Base-by-base conservation (phyloP, 202 grass and related monocot species). In the Brachypodium distachyon region DNA sequence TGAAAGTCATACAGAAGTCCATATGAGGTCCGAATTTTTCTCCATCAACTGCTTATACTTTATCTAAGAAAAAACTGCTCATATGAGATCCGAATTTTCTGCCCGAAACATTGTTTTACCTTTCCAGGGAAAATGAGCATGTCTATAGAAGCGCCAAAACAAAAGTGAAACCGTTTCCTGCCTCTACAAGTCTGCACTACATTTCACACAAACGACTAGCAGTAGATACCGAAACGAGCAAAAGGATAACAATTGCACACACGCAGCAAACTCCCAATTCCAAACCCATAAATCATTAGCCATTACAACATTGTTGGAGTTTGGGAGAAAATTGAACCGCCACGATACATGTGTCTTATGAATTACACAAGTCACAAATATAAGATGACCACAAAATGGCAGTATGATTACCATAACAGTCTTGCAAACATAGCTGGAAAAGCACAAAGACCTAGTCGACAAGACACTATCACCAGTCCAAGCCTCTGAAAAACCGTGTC, bases 391-490 rank as follows among this genome's bases (percentile, higher is more conserved):
- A 33, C 43, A 73, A 22, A 67, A 47, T 39, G 51, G 41, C 56
- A 53, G 66, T 66, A 81, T 57, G 26, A 36, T 49, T 68, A 34
- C 70, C 65, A 70, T 58, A 59, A 51, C 12, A 12, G 59, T 85
- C 60, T 81, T 72, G 57, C 67, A 81, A 84, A 84, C 40, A 77
- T 31, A 79, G 36, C 27, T 62, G 25, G 21, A 43, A 72, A 90
- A 73, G 2, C 28, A 32, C 11, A 61, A 77, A 80, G 25, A 77
- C 74, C 76, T 79, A 81, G 72, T 61, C 79, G 74, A 72, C 62
- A 82, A 82, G 74, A 85, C 61, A 79, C 73, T 77, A 76, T 85
- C 61, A 88, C 79, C 89, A 85, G 89, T 91, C 85, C 89, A 91
- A 88, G 89, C 89, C 89, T 85, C 82, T 79, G 78, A 84, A 85